A percentile compares a stretch with the other conserved stretches of the same genome.
Conservation (phyloP, 2,329 filamentous ascomycete genomes). For the Colletotrichum tanaceti region DNA sequence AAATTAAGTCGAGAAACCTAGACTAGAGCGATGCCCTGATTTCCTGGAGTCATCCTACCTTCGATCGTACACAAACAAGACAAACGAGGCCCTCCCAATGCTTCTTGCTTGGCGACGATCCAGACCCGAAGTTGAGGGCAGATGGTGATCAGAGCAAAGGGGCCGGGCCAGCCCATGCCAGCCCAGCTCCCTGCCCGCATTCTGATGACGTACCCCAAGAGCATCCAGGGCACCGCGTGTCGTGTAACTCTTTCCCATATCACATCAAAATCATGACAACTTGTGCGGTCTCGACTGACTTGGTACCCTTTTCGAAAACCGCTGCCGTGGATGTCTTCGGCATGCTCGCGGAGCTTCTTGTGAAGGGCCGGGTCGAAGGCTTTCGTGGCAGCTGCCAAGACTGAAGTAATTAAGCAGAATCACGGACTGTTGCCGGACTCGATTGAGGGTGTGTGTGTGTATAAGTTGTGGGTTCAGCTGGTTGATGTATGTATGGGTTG, state of each 20-base stretch:
- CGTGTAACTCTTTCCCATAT: conserved; percentile 57
- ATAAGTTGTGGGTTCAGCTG: conserved; percentile 53
- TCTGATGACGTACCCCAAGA: too few species aligned
- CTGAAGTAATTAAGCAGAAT: conserved; percentile 52
- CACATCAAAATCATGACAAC: conserved; percentile 53
- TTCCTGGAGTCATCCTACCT: too few species aligned
- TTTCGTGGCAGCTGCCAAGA: conserved; percentile 52
- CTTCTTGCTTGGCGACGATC: too few species aligned
- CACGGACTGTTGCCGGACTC: conserved; percentile 50
- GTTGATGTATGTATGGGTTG: conserved; percentile 55
- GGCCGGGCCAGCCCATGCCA: too few species aligned
- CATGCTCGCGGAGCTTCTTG: conserved; percentile 30
- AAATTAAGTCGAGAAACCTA: conserved; percentile 46
- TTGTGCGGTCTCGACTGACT: conserved; percentile 54
- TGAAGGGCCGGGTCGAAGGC: conserved; percentile 51
- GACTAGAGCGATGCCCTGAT: too few species aligned
- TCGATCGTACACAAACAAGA: too few species aligned
- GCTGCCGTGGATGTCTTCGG: conserved; percentile 47
- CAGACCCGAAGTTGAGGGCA: too few species aligned
- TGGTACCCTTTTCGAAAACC: conserved; percentile 49
- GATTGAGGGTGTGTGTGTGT: conserved; percentile 53
- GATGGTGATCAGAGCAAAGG: too few species aligned
- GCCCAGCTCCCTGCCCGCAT: too few species aligned
- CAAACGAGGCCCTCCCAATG: too few species aligned
- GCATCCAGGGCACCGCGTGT: too few species aligned